A percentile compares a stretch with the other conserved stretches of the same genome.
Conservation (phyloP, 2,329 filamentous ascomycete genomes). For the Pleomassaria siparia region DNA sequence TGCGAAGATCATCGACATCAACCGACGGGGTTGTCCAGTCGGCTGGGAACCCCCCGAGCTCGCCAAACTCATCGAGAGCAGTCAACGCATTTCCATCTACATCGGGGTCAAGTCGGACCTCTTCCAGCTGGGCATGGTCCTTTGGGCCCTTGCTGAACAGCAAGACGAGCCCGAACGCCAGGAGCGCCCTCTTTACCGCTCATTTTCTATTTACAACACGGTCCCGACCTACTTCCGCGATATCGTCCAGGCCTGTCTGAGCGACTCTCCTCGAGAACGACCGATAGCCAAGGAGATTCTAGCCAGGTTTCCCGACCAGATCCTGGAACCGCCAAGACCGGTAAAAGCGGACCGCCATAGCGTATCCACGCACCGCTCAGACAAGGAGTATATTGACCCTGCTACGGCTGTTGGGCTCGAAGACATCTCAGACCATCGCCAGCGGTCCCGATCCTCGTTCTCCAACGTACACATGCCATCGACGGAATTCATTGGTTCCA, state of each 20-base stretch:
- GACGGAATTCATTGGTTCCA: conserved; percentile 48
- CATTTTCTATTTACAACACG: conserved; percentile 36
- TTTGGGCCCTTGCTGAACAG: conserved; percentile 87
- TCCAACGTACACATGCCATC: conserved; percentile 39
- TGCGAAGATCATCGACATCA: conserved; percentile 98
- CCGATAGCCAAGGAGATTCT: conserved; percentile 74
- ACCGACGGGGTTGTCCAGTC: conserved; percentile 92
- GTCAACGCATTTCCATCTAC: conserved; percentile 91
- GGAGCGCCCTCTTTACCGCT: conserved; percentile 61
- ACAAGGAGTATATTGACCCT: conserved; percentile 53
- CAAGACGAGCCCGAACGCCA: conserved; percentile 87
- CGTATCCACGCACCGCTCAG: conserved; percentile 45
- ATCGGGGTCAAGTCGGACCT: conserved; percentile 98
- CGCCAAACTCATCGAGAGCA: conserved; percentile 78
- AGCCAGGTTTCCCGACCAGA: conserved; percentile 30
- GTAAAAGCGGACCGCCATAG: conserved; percentile 31
- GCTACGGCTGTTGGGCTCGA: conserved; percentile 47
- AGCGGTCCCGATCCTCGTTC: conserved; percentile 32
- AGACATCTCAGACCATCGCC: conserved; percentile 42
- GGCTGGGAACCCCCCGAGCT: conserved; percentile 98
- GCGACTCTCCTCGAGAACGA: conserved; percentile 70
- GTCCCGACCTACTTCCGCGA: conserved; percentile 76
- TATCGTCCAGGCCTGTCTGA: conserved; percentile 76
- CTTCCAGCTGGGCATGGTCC: conserved; percentile 93
- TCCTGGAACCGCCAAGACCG: conserved; percentile 15